Evolutionary conservation across 2,329 filamentous ascomycete species (phyloP).

Genomic region (Epichloe brachyelytri): DNA sequence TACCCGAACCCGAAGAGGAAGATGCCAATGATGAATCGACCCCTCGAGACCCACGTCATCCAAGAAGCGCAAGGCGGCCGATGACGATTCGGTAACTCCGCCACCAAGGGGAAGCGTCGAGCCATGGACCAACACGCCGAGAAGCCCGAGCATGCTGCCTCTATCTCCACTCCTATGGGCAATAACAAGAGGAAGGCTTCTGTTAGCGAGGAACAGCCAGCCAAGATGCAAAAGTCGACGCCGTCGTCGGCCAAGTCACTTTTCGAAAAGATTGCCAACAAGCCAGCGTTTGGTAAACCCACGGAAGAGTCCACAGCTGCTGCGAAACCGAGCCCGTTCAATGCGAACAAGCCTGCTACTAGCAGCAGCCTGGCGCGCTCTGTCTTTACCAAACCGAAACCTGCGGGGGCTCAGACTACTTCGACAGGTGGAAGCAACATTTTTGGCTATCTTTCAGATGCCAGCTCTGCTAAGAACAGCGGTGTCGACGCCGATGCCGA

Average conservation of each 20-base stretch:
- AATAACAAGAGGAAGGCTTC: constrained; percentile 43
- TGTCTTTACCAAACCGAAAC: constrained; percentile 29
- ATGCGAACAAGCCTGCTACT: constrained; percentile 19
- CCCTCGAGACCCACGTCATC: constrained; percentile 16
- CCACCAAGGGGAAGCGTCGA: constrained; percentile 37
- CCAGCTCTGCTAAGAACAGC: constrained; percentile 41
- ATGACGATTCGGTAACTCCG: constrained; percentile 30
- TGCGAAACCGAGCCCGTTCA: constrained; percentile 21
- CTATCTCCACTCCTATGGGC: constrained; percentile 11
- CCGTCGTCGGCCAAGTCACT: constrained; percentile 42
- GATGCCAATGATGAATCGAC: constrained; percentile 16
- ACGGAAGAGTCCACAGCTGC: constrained; percentile 14
- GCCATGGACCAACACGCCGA: constrained; percentile 27
- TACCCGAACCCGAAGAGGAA: constrained; percentile 38
- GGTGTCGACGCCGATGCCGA: constrained; percentile 35
- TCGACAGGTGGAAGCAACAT: constrained; percentile 32
- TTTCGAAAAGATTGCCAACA: constrained; percentile 45
- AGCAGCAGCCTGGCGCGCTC: constrained; percentile 29
- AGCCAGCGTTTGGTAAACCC: constrained; percentile 18
- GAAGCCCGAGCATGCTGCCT: constrained; percentile 21
- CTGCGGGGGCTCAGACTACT: constrained; percentile 12
- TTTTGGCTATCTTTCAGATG: constrained; percentile 47
- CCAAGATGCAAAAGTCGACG: constrained; percentile 37
- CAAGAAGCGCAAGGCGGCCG: constrained; percentile 46
- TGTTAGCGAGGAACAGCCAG: constrained; percentile 31